Conservation (phyloP, 2,329 filamentous ascomycete species). For the Fusarium sp. region DNA sequence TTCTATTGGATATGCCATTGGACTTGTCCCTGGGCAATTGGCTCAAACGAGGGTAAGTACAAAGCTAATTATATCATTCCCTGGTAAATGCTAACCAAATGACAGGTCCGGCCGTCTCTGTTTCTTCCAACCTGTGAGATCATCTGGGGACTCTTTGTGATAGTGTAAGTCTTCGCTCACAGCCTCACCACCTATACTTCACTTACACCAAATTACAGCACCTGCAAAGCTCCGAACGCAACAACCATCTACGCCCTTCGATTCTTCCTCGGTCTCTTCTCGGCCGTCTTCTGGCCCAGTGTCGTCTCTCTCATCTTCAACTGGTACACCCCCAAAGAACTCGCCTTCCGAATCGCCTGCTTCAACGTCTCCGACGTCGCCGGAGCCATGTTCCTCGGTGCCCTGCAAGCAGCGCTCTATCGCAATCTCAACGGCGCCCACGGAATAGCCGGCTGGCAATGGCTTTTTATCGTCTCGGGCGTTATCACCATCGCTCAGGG, state of each 20-base stretch:
- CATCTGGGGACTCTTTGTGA: conserved; percentile 49
- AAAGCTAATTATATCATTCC: fast-evolving
- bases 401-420: conserved; percentile 60
- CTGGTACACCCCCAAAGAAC: conserved; percentile 60
- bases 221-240: conserved; percentile 53
- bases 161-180: conserved; percentile 35
- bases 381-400: conserved; percentile 60
- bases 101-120: conserved; percentile 54
- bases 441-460: conserved; percentile 60
- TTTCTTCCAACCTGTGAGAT: conserved; percentile 57
- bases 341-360: conserved; percentile 58
- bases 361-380: conserved; percentile 60
- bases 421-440: conserved; percentile 57
- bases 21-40: conserved; percentile 56
- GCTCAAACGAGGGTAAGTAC: conserved; percentile 52
- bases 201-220: conserved; percentile 34
- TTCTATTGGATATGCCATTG: conserved; percentile 71
- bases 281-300: conserved; percentile 56
- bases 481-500: conserved; percentile 59
- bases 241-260: conserved; percentile 56
- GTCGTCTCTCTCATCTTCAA: conserved; percentile 57
- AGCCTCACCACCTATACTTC: fast-evolving
- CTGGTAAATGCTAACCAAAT: neutral
- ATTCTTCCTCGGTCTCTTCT: conserved; percentile 60
- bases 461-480: conserved; percentile 62